phyloP scores from a whole-genome alignment of 257 asterid species.

The Plantago elongata region DNA sequence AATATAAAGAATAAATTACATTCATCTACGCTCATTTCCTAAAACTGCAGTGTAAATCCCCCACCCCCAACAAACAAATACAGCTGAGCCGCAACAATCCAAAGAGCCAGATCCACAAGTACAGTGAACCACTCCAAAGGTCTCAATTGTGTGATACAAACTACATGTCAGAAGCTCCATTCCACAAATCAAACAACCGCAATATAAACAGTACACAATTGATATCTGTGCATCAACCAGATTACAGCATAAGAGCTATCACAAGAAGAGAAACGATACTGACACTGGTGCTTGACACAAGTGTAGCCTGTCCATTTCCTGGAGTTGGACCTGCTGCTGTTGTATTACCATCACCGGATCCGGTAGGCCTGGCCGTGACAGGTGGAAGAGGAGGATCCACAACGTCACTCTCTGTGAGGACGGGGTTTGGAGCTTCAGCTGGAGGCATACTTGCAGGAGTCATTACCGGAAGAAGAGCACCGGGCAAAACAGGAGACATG shows the following conservation, averaged over 20 bases:
- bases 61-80: slow-evolving; percentile 21
- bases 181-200: slow-evolving; percentile 3
- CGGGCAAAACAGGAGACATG: slow-evolving; percentile 60
- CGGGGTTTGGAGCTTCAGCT: slow-evolving; percentile 61
- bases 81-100: not conserved
- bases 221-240: slow-evolving; percentile 11
- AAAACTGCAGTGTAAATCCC: not conserved
- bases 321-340: slow-evolving; percentile 36
- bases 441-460: slow-evolving; percentile 38
- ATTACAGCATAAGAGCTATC: slow-evolving; percentile 32
- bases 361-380: slow-evolving; percentile 29
- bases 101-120: slow-evolving; percentile 6
- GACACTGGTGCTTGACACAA: slow-evolving; percentile 38
- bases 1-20: slow-evolving; percentile 14
- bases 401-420: slow-evolving; percentile 48
- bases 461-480: slow-evolving; percentile 41
- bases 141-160: slow-evolving; percentile 8
- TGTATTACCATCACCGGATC: slow-evolving; percentile 22
- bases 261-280: slow-evolving; percentile 41
- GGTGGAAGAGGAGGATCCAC: slow-evolving; percentile 72
- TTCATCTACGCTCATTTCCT: not conserved
- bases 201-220: slow-evolving; percentile 13
- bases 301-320: slow-evolving; percentile 44
- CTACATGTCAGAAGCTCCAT: slow-evolving; percentile 6
- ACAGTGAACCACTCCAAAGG: not conserved